Evolutionary conservation across 257 asterid species (phyloP), one percentile per base, ranked within the genome.

Genomic region (Nicotiana tabacum): DNA sequence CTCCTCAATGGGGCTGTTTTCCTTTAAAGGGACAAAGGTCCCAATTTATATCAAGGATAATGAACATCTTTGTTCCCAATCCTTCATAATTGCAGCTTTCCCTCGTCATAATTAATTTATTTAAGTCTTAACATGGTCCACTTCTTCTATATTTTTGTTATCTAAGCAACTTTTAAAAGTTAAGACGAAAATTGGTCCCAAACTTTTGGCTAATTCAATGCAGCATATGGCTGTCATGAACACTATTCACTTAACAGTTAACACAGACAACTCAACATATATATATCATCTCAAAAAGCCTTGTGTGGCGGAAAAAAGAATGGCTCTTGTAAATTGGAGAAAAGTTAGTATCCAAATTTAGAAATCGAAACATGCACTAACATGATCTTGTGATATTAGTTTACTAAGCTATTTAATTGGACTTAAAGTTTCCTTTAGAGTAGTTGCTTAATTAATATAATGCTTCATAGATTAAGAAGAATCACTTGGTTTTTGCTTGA

Each of bases 1-100:
- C 82, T 82, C 27, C 85, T 81, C 89, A 87, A 87, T 81, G 95
- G 91, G 91, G 86, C 68, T 90, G 91, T 88, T 88, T 68, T 88
- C 78, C 90, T 89, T 89, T 90, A 32, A 74, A 48, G n/a, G 87
- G 83, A 85, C 91, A 86, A 85, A 87, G 89, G 84, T 69, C 92
- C 91, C 90, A 80, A 81, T 68, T 51, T 68, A 81, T 85, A 77
- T 79, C 77, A 82, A 86, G 84, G 88, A 91, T 89, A 87, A 87
- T 87, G 76, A 84, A 82, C 82, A 83, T 87, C 91, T 88, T 90
- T 88, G 84, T 86, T 87, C 80, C 83, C 85, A 85, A 84, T 80
- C 76, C 64, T 78, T 83, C 70, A 66, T 56, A 83, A 66, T 76
- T 82, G 78, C 77, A 77, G 0, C 3, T 10, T 83, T 66, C 78